Percentiles rank a stretch among this genome's conserved stretches.
These are phyloP conservation scores for Corylus heterophylla DNA, from an alignment of 306 rosid genomes.

Conservation along the genomic window DNA sequence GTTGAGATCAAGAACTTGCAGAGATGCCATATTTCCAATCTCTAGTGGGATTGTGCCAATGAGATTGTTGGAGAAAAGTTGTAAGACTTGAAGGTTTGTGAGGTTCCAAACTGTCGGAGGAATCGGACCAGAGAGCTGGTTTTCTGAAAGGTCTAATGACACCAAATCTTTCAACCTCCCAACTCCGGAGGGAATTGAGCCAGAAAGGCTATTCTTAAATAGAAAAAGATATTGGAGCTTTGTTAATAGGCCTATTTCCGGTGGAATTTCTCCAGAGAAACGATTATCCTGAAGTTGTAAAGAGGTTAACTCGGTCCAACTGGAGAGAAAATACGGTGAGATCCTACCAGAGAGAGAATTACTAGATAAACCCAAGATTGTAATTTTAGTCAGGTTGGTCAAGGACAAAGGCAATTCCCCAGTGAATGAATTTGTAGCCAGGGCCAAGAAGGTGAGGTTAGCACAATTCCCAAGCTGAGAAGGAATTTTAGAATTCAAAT, in stretches of 20 bases:
- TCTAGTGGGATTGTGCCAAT: conserved; percentile 54
- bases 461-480: conserved; percentile 56
- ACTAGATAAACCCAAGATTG: conserved; percentile 40
- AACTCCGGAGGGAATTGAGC: conserved; percentile 45
- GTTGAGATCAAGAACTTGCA: conserved; percentile 44
- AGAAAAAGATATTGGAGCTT: conserved; percentile 32
- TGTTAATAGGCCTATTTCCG: conserved; percentile 56
- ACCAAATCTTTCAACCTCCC: conserved; percentile 42
- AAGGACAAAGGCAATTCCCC: conserved; percentile 55
- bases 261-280: conserved; percentile 48
- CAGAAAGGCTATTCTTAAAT: conserved; percentile 34
- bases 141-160: conserved; percentile 45
- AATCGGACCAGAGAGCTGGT: conserved; percentile 47
- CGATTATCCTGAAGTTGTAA: conserved; percentile 58
- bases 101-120: conserved; percentile 49
- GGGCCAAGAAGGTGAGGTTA: conserved; percentile 42
- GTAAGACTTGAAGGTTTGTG: conserved; percentile 31
- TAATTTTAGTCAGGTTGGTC: conserved; percentile 33
- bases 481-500: conserved; percentile 52
- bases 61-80: conserved; percentile 45
- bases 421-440: conserved; percentile 43
- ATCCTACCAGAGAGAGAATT: conserved; percentile 56
- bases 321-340: conserved; percentile 47
- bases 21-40: conserved; percentile 51
- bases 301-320: conserved; percentile 51